These are phyloP conservation scores for Leccinum ochraceum DNA, from an alignment of 768 basidiomycete genomes.

Conservation along the genomic window DNA sequence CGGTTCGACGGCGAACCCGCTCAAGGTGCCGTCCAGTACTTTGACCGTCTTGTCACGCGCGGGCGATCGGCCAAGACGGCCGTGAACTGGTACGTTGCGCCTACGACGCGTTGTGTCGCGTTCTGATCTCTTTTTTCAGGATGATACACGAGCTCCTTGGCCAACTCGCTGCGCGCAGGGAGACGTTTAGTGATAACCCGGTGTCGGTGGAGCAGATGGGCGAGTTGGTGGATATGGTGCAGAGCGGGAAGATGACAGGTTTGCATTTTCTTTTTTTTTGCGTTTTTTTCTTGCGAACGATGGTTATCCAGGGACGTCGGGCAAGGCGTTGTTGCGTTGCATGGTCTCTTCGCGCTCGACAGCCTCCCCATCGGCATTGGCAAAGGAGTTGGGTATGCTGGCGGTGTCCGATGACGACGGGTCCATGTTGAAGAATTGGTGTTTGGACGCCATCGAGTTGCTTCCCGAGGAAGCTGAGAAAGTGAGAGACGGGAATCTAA, in stretches of 20 bases:
- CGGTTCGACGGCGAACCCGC: constrained; percentile 57
- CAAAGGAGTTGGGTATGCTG: constrained; percentile 48
- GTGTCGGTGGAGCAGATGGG: constrained; percentile 68
- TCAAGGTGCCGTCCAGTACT: constrained; percentile 70
- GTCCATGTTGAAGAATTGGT: constrained; percentile 51
- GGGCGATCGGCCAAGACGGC: constrained; percentile 67
- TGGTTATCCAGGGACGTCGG: constrained; percentile 63
- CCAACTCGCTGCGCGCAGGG: constrained; percentile 61
- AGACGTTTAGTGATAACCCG: constrained; percentile 58
- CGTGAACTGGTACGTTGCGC: constrained; percentile 73
- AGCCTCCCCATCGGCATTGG: constrained; percentile 44
- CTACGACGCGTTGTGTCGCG: not conserved
- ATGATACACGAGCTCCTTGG: constrained; percentile 87
- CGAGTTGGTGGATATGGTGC: constrained; percentile 75
- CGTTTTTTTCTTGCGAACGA: too few relatives aligned
- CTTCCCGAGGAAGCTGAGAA: constrained; percentile 69
- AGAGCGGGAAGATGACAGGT: constrained; percentile 70
- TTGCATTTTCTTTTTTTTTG: not conserved
- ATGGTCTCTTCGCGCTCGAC: constrained; percentile 52
- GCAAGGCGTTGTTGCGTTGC: constrained; percentile 72
- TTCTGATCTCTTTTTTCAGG: constrained; percentile 45
- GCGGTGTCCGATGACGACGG: constrained; percentile 37
- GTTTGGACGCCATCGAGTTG: constrained; percentile 60
- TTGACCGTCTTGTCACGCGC: constrained; percentile 58
- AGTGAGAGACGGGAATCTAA: constrained; percentile 62